phyloP scores from a whole-genome alignment of 306 rosid species.

The Elaeagnus macrophylla region DNA sequence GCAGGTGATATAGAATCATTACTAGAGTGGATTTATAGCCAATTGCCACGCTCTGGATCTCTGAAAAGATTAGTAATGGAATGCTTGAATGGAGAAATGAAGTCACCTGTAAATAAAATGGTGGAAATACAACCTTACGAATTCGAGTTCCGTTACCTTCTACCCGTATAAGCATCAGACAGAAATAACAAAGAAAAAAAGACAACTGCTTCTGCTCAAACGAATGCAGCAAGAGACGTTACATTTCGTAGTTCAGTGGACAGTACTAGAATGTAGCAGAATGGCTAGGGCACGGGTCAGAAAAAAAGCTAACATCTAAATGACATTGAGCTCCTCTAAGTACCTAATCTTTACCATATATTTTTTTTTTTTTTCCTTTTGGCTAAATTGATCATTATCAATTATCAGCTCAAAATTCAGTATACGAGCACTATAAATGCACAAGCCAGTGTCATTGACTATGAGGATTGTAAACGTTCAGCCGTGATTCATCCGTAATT shows the following conservation, averaged over 20 bases:
- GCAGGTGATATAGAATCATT: conserved; percentile 82
- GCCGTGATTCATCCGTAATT: too few relatives aligned
- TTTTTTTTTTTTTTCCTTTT: too few relatives aligned
- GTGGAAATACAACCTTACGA: conserved; percentile 67
- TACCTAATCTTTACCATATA: too few relatives aligned
- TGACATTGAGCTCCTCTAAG: background rate
- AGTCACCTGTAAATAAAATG: conserved; percentile 43
- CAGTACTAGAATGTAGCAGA: too few relatives aligned
- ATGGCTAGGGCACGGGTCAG: too few relatives aligned
- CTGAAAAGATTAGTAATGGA: conserved; percentile 59
- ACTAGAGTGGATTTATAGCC: conserved; percentile 87
- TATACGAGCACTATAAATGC: too few relatives aligned
- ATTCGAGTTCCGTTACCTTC: conserved; percentile 67
- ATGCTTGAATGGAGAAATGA: conserved; percentile 48
- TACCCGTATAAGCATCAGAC: conserved; percentile 23
- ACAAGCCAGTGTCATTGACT: too few relatives aligned
- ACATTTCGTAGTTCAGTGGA: background rate
- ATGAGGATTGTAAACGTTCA: too few relatives aligned
- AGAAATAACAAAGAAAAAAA: too few relatives aligned
- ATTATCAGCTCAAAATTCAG: too few relatives aligned
- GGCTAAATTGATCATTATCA: too few relatives aligned
- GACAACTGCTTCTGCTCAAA: background rate
- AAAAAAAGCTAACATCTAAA: background rate
- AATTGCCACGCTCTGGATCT: conserved; percentile 63
- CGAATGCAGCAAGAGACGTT: background rate